Evolutionary conservation across 441 rosid species (phyloP).

Genomic region (Flueggea neowawraea): DNA sequence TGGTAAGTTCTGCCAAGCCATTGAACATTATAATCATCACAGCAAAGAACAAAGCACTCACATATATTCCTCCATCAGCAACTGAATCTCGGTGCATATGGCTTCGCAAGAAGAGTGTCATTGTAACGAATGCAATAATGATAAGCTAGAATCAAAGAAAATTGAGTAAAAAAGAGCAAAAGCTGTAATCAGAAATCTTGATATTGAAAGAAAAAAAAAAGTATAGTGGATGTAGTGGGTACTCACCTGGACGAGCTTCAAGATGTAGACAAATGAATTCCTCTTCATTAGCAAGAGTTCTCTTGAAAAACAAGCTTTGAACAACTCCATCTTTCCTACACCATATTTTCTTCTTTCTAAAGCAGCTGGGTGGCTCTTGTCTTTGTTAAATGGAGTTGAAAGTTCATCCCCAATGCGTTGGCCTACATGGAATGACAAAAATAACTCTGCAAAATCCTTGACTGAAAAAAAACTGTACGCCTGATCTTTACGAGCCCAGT

Average conservation of each 20-base stretch:
- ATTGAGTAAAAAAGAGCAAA: neutral
- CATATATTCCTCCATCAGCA: conserved; percentile 50
- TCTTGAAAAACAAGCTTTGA: conserved; percentile 64
- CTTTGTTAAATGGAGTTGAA: conserved; percentile 50
- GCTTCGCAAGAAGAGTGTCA: conserved; percentile 67
- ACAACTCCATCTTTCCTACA: conserved; percentile 47
- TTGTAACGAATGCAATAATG: conserved; percentile 32
- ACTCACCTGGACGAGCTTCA: conserved; percentile 64
- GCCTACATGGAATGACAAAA: conserved; percentile 72
- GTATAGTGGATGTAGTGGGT: neutral
- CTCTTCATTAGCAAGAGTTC: conserved; percentile 83
- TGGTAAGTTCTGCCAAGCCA: conserved; percentile 70
- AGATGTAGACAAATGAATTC: conserved; percentile 78
- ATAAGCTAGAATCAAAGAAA: conserved; percentile 32
- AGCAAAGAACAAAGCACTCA: conserved; percentile 61
- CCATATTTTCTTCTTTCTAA: conserved; percentile 60
- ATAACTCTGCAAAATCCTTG: conserved; percentile 70
- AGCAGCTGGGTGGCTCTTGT: conserved; percentile 78
- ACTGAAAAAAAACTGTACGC: conserved; percentile 64
- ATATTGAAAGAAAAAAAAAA: neutral
- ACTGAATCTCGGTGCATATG: conserved; percentile 45
- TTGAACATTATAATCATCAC: conserved; percentile 55
- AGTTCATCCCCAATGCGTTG: conserved; percentile 47
- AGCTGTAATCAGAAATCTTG: neutral
- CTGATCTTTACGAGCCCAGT: conserved; percentile 55